phyloP scores from a whole-genome alignment of 73 alveolate genomes.

The Paramecium primaurelia region DNA sequence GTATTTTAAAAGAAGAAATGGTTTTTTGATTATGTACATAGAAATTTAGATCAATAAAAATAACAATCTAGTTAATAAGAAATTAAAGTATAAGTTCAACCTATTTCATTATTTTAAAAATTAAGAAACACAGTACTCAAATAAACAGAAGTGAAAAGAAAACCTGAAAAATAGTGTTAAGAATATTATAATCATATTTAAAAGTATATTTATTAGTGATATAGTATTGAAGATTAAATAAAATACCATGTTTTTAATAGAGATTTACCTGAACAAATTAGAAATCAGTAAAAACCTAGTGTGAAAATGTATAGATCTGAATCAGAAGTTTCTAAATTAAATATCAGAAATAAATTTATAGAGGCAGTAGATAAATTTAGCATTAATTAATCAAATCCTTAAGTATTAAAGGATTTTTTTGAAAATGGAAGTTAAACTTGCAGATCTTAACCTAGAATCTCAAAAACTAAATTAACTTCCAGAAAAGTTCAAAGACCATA shows the following conservation, averaged over 20 bases:
- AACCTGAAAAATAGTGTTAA: neutral
- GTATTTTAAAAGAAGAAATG: slow-evolving; percentile 15
- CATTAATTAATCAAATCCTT: neutral
- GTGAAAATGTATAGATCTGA: slow-evolving; percentile 19
- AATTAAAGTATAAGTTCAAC: neutral
- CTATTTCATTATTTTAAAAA: neutral
- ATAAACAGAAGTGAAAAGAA: neutral
- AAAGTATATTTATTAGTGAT: slow-evolving; percentile 15
- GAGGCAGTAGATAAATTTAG: neutral
- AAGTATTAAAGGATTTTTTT: neutral
- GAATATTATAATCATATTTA: slow-evolving; percentile 21
- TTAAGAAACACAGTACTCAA: neutral
- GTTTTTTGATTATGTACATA: slow-evolving; percentile 19
- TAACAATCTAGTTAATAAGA: neutral
- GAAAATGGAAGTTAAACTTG: slow-evolving; percentile 4
- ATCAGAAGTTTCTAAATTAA: neutral
- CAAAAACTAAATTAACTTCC: neutral
- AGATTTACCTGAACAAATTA: slow-evolving; percentile 11
- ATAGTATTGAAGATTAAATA: slow-evolving; percentile 12
- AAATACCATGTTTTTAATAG: slow-evolving; percentile 15
- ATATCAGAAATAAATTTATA: neutral
- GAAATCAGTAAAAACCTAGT: neutral
- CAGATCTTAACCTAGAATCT: neutral
- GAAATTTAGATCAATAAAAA: neutral
- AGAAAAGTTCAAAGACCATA: neutral